Evolutionary conservation across 371 early-diverging fungal genomes (phyloP), one percentile per base, ranked within the genome.

Genomic region (Syncephalastrum contaminatum): DNA sequence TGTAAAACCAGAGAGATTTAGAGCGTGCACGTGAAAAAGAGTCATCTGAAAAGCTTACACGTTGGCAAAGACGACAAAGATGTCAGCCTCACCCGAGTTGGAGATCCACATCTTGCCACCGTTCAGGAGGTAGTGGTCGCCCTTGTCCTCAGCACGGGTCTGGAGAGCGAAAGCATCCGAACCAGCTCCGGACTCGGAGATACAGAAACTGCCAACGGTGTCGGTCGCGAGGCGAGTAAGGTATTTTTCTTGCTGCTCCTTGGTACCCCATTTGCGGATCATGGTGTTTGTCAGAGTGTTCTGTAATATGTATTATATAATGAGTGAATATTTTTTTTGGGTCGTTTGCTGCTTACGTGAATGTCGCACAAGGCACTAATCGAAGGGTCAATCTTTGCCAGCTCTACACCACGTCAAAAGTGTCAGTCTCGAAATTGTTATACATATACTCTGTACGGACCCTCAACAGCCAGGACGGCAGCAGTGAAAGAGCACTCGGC

Each of bases 51-150:
- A 43, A 8, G 20, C 72, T 64, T 76, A 78, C 49, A 92, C 90
- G 65, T 93, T 98, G 67, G 99, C 99, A 82, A 98, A 98, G 30
- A 98, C 92, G 15, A 97, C 82, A 81, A 97, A 97, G 60, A 95
- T 88, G 20, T 90, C 95, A 52, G 97, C 96, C 70, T 96, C 96
- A 42, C 62, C 78, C 19, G 89, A 87, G 76, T 92, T 91, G 64
- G 90, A 87, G 70, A 89, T 93, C 88, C 89, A 91, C 93, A 96
- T 92, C 82, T 97, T 97, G 58, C 80, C 68, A 51, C 96, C 98
- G 66, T 90, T 97, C 53, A 98, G 60, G 58, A 95, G 68, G 69
- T 93, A 98, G 70, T 96, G 84, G 66, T 94, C 93, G 46, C 92
- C 95, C 51, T 94, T 80, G 71, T 92, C 93, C 52, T 84, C 88